Conservation (phyloP, 2,329 filamentous ascomycete genomes). For the Alternaria solani region DNA sequence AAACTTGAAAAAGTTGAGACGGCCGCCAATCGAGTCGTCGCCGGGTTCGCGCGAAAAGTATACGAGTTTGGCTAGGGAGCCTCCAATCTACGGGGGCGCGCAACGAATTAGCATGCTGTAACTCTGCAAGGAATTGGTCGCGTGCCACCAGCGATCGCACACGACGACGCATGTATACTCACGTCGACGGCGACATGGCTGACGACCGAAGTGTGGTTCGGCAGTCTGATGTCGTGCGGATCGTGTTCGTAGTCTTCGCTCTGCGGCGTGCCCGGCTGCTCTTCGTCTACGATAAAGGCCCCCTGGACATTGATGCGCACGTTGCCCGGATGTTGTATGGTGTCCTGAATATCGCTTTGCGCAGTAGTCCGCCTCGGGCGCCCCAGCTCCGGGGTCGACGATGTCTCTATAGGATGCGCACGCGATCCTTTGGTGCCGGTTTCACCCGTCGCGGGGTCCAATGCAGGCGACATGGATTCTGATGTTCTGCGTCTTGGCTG, state of each 20-base stretch:
- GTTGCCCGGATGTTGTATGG: slow-evolving; percentile 68
- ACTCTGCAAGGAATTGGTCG: background rate
- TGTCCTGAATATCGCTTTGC: slow-evolving; percentile 57
- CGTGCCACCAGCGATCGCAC: slow-evolving; percentile 24
- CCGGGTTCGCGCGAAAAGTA: slow-evolving; percentile 93
- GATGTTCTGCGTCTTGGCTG: slow-evolving; percentile 45
- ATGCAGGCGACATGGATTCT: slow-evolving; percentile 41
- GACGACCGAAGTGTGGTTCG: slow-evolving; percentile 92
- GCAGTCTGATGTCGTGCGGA: slow-evolving; percentile 92
- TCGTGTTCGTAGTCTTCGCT: slow-evolving; percentile 70
- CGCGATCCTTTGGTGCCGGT: slow-evolving; percentile 34
- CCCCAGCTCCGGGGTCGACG: slow-evolving; percentile 25
- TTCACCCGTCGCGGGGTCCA: slow-evolving; percentile 46
- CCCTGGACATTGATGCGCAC: slow-evolving; percentile 97
- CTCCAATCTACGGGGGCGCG: slow-evolving; percentile 75
- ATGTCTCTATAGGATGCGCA: slow-evolving; percentile 26
- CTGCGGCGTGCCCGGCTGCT: slow-evolving; percentile 57
- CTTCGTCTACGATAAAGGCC: slow-evolving; percentile 92
- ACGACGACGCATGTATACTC: slow-evolving; percentile 52
- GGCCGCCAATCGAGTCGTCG: slow-evolving; percentile 80
- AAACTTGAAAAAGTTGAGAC: slow-evolving; percentile 94
- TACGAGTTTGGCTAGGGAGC: slow-evolving; percentile 93
- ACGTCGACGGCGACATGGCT: slow-evolving; percentile 98
- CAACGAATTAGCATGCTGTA: slow-evolving; percentile 25
- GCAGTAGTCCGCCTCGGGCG: slow-evolving; percentile 41